A percentile compares a stretch with the other conserved stretches of the same genome.
Evolutionary conservation across 164 flowering plant genomes (phyloP).

Genomic region (Macadamia tetraphylla): DNA sequence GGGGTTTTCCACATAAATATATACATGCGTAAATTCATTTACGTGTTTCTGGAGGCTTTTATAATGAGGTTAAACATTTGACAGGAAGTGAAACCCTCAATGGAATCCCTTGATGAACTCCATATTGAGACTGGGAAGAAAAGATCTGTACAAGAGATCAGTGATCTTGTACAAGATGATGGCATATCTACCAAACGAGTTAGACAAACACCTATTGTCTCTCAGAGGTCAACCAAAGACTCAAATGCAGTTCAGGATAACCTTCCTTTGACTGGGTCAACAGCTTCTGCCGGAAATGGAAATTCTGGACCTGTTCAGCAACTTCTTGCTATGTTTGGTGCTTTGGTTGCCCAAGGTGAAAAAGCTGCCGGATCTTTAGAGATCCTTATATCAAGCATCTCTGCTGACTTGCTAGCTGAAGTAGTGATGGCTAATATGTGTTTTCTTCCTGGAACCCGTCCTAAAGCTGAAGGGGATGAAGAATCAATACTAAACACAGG

Average conservation of each 20-base stretch:
- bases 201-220: constrained; percentile 31
- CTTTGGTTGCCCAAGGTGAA: constrained; percentile 97
- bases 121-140: constrained; percentile 42
- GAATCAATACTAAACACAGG: constrained; percentile 23
- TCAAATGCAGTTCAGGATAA: constrained; percentile 17
- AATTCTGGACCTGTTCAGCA: constrained; percentile 82
- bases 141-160: constrained; percentile 41
- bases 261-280: constrained; percentile 20
- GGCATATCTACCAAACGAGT: constrained; percentile 56
- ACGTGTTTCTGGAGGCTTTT: background rate
- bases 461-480: constrained; percentile 51
- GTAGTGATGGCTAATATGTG: constrained; percentile 88
- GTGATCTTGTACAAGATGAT: constrained; percentile 32
- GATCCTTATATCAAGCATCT: constrained; percentile 87
- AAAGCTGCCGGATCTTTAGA: constrained; percentile 67
- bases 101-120: constrained; percentile 24
- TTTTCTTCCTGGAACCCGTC: constrained; percentile 51
- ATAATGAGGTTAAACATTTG: constrained; percentile 10
- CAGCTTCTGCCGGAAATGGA: constrained; percentile 27
- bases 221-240: constrained; percentile 36
- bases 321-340: constrained; percentile 92
- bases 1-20: background rate
- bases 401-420: constrained; percentile 91
- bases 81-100: constrained; percentile 53
- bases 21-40: background rate